Percentiles rank a stretch among this genome's conserved stretches.
These are phyloP conservation scores for Daldinia vernicosa DNA, from an alignment of 495 filamentous ascomycete genomes.

Conservation along the genomic window DNA sequence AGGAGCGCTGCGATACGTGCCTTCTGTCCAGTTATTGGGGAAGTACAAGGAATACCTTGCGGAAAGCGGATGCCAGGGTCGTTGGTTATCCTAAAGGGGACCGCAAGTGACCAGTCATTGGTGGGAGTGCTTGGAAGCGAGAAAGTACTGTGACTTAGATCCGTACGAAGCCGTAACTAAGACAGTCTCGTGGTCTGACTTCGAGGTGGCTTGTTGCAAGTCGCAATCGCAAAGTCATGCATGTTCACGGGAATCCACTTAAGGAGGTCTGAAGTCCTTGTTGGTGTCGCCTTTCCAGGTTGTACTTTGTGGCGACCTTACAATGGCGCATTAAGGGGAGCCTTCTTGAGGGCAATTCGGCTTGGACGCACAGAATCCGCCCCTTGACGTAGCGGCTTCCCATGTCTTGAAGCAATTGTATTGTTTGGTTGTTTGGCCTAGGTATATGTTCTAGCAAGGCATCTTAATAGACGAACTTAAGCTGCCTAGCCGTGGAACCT, in stretches of 20 bases:
- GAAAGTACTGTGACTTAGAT: conserved; percentile 38
- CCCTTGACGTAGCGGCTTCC: conserved; percentile 18
- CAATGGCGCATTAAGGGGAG: conserved; percentile 17
- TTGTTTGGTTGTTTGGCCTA: conserved; percentile 16
- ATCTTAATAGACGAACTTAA: conserved; percentile 19
- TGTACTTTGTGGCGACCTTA: conserved; percentile 29
- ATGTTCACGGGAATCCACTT: conserved; percentile 36
- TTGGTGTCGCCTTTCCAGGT: conserved; percentile 28
- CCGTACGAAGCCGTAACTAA: conserved; percentile 24
- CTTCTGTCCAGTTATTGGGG: conserved; percentile 15
- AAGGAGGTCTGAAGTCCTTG: conserved; percentile 21
- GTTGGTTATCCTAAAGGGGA: conserved; percentile 43
- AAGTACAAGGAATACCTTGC: conserved; percentile 39
- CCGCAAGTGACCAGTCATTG: conserved; percentile 32
- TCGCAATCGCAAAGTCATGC: conserved; percentile 34
- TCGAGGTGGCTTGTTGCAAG: conserved; percentile 29
- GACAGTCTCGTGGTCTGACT: conserved; percentile 38
- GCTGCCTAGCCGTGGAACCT: conserved; percentile 26
- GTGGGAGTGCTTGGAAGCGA: conserved; percentile 40
- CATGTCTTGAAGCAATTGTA: conserved; percentile 31
- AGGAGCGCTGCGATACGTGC: conserved; percentile 28
- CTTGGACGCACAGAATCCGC: conserved; percentile 12
- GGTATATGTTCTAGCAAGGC: conserved; percentile 2
- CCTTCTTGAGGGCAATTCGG: conserved; percentile 10
- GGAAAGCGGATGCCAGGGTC: conserved; percentile 36